Evolutionary conservation across 2,329 filamentous ascomycete species (phyloP), one percentile per base, ranked within the genome.

Genomic region (Ceratocystis cacaofunesta): DNA sequence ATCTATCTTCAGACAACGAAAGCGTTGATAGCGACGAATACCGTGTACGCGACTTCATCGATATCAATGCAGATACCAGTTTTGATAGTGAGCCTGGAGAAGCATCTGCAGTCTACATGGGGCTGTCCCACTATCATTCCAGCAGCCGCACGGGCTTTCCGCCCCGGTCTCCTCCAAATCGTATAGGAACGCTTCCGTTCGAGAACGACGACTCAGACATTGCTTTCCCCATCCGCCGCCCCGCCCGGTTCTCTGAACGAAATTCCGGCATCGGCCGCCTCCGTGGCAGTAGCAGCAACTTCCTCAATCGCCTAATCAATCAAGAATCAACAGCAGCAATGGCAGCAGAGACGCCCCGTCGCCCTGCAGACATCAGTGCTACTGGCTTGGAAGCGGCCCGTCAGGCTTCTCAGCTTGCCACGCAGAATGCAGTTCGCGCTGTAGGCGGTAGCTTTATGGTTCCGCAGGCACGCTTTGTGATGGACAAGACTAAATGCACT

Each of bases 401-500:
- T 7, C 58, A 62, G 22, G 64, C 64, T 22, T 65, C 64, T 8
- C 64, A 65, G 28, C 30, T 55, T 17, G 64, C 64, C 28, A 65
- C 60, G 15, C 82, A 84, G 68, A 82, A 84, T 71, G 79, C 82
- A 1, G 77, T 82, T 15, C 76, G 78, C 65, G 81, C 81, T 1
- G 81, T 82, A 1, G 82, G 82, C 3, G 81, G 82, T 32, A 81
- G 82, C 52, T 76, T 89, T 3, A 80, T 92, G 74, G 79, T 80
- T 43, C 90, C 90, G 0, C 85, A 90, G 73, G 90, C 90, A 1
- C 83, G 84, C 32, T 96, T 97, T 75, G 88, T 86, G 72, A 95
- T 96, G 65, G 86, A 88, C 71, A 84, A 85, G 77, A 90, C 85
- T 76, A 90, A 87, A 74, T 92, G 94, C 70, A 91, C 87, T 15